These are phyloP conservation scores for Insectozyma bohioensis DNA, from an alignment of 1,139 yeast species.

Conservation along the genomic window DNA sequence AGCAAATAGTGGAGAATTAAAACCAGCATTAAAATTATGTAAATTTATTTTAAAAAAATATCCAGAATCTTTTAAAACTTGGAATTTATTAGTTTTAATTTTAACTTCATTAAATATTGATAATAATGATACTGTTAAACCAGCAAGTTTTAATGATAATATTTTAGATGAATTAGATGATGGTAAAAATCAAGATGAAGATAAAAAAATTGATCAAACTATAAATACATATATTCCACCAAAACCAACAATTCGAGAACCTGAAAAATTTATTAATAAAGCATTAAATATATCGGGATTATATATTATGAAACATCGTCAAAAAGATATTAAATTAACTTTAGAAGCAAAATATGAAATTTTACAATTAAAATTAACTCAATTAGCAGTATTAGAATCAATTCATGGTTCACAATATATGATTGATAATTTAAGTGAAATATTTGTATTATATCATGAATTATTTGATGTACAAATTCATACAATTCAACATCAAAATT, in stretches of 20 bases:
- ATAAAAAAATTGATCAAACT: constrained; percentile 4
- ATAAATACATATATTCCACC: constrained; percentile 5
- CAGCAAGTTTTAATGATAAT: constrained; percentile 11
- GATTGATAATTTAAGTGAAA: constrained; percentile 63
- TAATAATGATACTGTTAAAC: constrained; percentile 20
- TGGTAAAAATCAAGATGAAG: constrained; percentile 8
- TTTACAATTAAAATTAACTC: constrained; percentile 73
- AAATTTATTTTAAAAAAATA: constrained; percentile 44
- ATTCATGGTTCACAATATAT: constrained; percentile 61
- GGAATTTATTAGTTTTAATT: constrained; percentile 44
- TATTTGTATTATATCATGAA: constrained; percentile 59
- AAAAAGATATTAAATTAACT: constrained; percentile 29
- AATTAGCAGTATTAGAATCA: constrained; percentile 67
- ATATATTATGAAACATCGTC: constrained; percentile 31
- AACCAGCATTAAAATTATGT: constrained; percentile 36
- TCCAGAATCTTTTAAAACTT: constrained; percentile 46
- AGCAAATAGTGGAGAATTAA: constrained; percentile 27
- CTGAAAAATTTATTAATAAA: constrained; percentile 41
- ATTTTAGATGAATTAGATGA: constrained; percentile 11
- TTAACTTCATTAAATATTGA: constrained; percentile 29
- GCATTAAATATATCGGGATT: constrained; percentile 47
- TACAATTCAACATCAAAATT: constrained; percentile 12
- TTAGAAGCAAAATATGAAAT: constrained; percentile 51
- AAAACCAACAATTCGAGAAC: constrained; percentile 20
- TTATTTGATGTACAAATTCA: constrained; percentile 43